Conservation (phyloP, 306 rosid species). For the Cucumis hystrix region DNA sequence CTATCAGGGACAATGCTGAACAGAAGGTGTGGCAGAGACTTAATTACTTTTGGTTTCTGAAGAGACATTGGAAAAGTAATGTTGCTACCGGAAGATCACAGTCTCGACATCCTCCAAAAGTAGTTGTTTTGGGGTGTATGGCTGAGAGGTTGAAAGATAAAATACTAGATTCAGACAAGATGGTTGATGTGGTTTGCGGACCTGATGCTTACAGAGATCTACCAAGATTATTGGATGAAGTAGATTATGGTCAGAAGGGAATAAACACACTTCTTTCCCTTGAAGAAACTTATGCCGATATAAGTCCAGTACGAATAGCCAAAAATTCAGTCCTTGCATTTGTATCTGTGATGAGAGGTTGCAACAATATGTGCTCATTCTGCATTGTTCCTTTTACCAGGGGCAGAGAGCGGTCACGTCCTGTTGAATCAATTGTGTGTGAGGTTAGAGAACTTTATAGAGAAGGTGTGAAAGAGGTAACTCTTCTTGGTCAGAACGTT, state of each 20-base stretch:
- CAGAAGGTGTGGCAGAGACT: conserved; percentile 99
- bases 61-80: conserved; percentile 87
- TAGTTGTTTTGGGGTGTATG: conserved; percentile 96
- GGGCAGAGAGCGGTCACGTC: conserved; percentile 90
- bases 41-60: conserved; percentile 97
- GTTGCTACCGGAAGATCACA: conserved; percentile 64
- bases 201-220: conserved; percentile 96
- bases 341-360: conserved; percentile 94
- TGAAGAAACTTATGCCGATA: conserved; percentile 94
- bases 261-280: conserved; percentile 92
- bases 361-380: conserved; percentile 97
- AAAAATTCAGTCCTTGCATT: conserved; percentile 74
- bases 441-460: conserved; percentile 87
- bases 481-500: conserved; percentile 94
- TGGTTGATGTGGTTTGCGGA: conserved; percentile 97
- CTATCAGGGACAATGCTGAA: conserved; percentile 95
- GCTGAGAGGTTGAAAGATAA: conserved; percentile 96
- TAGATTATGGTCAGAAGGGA: conserved; percentile 87
- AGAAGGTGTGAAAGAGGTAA: conserved; percentile 92
- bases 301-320: conserved; percentile 78
- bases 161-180: conserved; percentile 84
- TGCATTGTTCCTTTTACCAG: conserved; percentile 93
- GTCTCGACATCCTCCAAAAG: conserved; percentile 68
- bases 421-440: conserved; percentile 77
- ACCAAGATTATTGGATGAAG: conserved; percentile 74